phyloP scores from a whole-genome alignment of 306 rosid species.

The Pyrus pyrifolia region DNA sequence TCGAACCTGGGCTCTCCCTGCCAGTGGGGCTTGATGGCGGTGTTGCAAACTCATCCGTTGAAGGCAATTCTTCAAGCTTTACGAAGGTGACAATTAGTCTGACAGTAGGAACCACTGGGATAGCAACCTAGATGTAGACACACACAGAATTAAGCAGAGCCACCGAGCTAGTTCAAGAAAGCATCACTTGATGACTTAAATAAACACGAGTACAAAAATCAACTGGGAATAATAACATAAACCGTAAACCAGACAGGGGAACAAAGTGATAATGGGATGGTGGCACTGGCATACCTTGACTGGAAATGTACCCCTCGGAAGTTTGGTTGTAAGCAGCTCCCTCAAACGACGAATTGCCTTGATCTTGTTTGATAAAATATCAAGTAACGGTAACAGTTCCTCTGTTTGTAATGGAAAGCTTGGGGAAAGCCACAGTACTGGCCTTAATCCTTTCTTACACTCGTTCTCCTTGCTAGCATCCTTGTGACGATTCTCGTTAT shows the following conservation, averaged over 20 bases:
- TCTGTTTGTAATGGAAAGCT: slow-evolving; percentile 78
- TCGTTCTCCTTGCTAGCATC: slow-evolving; percentile 77
- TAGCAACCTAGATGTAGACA: slow-evolving; percentile 66
- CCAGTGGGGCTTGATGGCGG: slow-evolving; percentile 86
- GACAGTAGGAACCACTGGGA: slow-evolving; percentile 93
- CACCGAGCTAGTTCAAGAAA: neutral
- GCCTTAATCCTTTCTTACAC: slow-evolving; percentile 93
- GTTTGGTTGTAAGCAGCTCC: slow-evolving; percentile 93
- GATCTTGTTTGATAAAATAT: slow-evolving; percentile 88
- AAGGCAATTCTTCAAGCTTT: slow-evolving; percentile 80
- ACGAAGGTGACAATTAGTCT: slow-evolving; percentile 84
- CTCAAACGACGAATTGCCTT: slow-evolving; percentile 98
- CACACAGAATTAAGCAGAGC: neutral
- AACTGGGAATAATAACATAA: neutral
- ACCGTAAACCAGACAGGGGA: neutral
- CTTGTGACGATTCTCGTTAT: slow-evolving; percentile 55
- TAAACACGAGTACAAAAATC: no score
- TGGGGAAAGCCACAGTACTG: slow-evolving; percentile 95
- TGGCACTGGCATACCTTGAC: slow-evolving; percentile 69
- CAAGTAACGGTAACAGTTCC: slow-evolving; percentile 89
- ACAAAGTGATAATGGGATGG: slow-evolving; percentile 5
- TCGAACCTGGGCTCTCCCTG: slow-evolving; percentile 69
- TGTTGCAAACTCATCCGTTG: slow-evolving; percentile 71
- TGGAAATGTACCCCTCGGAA: slow-evolving; percentile 93
- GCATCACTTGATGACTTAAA: neutral